These are phyloP conservation scores for Colletotrichum sublineola DNA, from an alignment of 2,329 filamentous ascomycete genomes.

Conservation along the genomic window DNA sequence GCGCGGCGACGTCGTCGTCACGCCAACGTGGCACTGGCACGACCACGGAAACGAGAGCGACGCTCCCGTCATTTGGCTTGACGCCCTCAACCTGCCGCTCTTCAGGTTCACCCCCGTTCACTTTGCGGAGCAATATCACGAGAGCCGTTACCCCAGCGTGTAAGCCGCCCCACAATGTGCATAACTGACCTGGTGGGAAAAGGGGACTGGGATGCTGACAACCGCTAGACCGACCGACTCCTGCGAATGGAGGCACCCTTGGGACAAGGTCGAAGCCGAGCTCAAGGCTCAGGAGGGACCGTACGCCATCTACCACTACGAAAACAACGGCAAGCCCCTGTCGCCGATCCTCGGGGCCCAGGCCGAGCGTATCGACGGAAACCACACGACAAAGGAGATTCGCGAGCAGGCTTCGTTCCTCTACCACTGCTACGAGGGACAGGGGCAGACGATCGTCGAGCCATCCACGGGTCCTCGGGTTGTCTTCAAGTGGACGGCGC, in stretches of 20 bases:
- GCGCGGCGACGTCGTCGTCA: constrained; percentile 68
- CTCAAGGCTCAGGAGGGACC: constrained; percentile 52
- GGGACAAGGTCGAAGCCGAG: constrained; percentile 55
- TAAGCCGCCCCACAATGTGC: constrained; percentile 42
- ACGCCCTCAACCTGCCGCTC: constrained; percentile 66
- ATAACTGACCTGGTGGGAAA: too few species aligned
- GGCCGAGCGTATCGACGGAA: constrained; percentile 60
- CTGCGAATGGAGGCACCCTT: constrained; percentile 58
- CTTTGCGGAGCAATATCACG: constrained; percentile 65
- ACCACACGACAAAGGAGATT: constrained; percentile 50
- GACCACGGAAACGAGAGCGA: constrained; percentile 71
- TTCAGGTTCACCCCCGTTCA: constrained; percentile 65
- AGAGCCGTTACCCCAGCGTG: constrained; percentile 63
- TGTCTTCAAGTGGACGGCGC: constrained; percentile 58
- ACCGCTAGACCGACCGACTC: constrained; percentile 50
- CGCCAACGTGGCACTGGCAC: constrained; percentile 71
- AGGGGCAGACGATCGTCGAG: constrained; percentile 58
- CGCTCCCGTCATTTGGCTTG: constrained; percentile 69
- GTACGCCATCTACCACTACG: constrained; percentile 54
- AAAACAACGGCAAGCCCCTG: constrained; percentile 50
- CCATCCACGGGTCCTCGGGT: constrained; percentile 48
- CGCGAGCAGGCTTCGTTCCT: constrained; percentile 65
- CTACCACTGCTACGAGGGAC: constrained; percentile 66
- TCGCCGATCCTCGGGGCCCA: constrained; percentile 62
- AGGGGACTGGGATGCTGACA: background rate